Evolutionary conservation across 1,284 basidiomycete genomes (phyloP).

Genomic region (Phenoliferia sp.): DNA sequence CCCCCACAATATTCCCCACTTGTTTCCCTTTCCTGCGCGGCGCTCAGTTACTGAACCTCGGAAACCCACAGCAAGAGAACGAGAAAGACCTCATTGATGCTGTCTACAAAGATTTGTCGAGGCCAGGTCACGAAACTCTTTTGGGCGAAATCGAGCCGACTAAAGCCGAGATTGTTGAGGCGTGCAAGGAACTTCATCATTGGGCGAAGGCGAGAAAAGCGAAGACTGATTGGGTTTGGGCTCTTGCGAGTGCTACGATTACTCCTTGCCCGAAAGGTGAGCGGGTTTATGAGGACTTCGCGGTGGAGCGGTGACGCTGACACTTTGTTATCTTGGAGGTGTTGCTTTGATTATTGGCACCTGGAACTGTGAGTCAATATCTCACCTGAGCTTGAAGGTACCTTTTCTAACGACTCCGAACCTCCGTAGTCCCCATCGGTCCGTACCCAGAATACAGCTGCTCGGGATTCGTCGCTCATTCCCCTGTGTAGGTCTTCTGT

Average conservation of each 20-base stretch:
- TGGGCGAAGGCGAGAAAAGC: conserved; percentile 42
- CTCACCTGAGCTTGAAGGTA: neutral
- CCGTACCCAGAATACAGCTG: no score
- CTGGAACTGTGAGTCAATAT: conserved; percentile 37
- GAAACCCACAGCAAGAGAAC: conserved; percentile 37
- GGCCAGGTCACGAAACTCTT: conserved; percentile 41
- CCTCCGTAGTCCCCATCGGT: conserved; percentile 15
- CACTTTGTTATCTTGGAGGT: conserved; percentile 22
- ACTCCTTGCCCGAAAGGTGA: conserved; percentile 42
- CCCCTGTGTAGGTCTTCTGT: conserved; percentile 18
- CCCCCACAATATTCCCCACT: no score
- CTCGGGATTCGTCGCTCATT: no score
- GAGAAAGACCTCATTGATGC: conserved; percentile 38
- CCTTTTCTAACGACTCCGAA: neutral
- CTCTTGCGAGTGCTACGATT: conserved; percentile 39
- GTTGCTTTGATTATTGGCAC: conserved; percentile 44
- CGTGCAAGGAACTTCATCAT: conserved; percentile 39
- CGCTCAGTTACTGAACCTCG: neutral
- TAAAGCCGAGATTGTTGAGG: conserved; percentile 39
- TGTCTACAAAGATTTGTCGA: conserved; percentile 41
- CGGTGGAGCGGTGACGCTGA: neutral
- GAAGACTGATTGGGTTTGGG: conserved; percentile 39
- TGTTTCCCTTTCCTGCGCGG: neutral
- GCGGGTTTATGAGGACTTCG: neutral
- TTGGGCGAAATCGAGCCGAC: conserved; percentile 40